Evolutionary conservation across 2,329 filamentous ascomycete species (phyloP).

Genomic region (Colletotrichum filicis): DNA sequence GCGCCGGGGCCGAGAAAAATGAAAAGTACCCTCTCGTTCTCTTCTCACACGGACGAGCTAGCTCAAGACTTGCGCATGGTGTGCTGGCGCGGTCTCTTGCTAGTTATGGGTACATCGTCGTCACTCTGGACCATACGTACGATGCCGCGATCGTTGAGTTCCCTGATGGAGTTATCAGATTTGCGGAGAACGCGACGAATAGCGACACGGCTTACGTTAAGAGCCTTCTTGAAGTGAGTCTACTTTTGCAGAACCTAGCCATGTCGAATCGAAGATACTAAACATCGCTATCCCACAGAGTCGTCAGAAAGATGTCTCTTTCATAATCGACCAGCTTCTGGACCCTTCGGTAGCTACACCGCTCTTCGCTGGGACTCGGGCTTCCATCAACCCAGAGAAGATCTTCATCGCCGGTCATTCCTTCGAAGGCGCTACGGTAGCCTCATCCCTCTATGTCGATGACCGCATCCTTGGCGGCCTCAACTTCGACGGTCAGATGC

Average conservation of each 20-base stretch:
- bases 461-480: constrained; percentile 47
- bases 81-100: constrained; percentile 56
- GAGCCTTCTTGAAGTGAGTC: constrained; percentile 11
- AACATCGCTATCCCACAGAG: constrained; percentile 35
- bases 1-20: neutral
- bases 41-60: constrained; percentile 56
- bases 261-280: neutral
- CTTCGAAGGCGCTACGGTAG: constrained; percentile 49
- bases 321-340: constrained; percentile 47
- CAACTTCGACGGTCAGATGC: constrained; percentile 52
- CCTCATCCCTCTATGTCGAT: constrained; percentile 44
- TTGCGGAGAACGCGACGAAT: constrained; percentile 28
- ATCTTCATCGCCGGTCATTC: constrained; percentile 52
- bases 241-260: fast-evolving
- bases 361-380: neutral
- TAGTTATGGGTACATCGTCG: constrained; percentile 56
- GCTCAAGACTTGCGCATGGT: constrained; percentile 53
- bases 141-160: constrained; percentile 58
- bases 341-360: neutral
- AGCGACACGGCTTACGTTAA: neutral
- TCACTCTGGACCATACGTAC: constrained; percentile 60
- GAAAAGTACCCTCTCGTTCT: constrained; percentile 44
- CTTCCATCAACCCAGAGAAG: constrained; percentile 16
- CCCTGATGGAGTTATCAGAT: constrained; percentile 50
- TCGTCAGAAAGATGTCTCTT: constrained; percentile 49